These are phyloP conservation scores for Eruca vesicaria DNA, from an alignment of 441 rosid species.

Conservation along the genomic window DNA sequence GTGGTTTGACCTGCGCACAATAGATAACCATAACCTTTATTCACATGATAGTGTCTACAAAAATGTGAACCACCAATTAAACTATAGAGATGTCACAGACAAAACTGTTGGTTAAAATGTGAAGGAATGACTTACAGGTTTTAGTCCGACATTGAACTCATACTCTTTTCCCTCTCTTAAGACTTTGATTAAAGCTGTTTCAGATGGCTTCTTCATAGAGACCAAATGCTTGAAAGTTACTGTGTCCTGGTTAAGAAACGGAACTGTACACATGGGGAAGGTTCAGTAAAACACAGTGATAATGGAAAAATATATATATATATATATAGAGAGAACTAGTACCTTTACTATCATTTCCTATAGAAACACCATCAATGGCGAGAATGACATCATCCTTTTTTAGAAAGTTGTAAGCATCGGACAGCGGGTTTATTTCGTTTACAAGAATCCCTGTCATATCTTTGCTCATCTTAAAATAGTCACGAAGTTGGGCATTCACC, in stretches of 20 bases:
- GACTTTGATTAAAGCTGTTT: background rate
- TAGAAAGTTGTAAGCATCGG: constrained; percentile 45
- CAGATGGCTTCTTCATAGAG: background rate
- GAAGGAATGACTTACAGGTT: background rate
- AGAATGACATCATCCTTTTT: constrained; percentile 43
- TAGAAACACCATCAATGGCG: background rate
- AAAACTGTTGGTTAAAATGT: background rate
- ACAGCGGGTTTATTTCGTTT: constrained; percentile 63
- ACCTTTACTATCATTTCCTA: background rate
- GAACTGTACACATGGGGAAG: background rate
- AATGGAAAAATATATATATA: background rate
- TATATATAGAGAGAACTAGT: too few species aligned
- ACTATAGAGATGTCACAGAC: background rate
- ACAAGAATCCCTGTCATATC: constrained; percentile 69
- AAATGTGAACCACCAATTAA: background rate
- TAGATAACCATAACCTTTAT: background rate
- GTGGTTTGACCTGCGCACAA: background rate
- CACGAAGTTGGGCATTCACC: constrained; percentile 58
- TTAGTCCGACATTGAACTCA: background rate
- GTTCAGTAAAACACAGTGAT: background rate
- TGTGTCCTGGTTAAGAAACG: background rate
- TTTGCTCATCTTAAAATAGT: constrained; percentile 44
- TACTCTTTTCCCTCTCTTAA: background rate
- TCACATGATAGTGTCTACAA: background rate
- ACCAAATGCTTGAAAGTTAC: background rate